Evolutionary conservation across 2,329 filamentous ascomycete genomes (phyloP), one percentile per base, ranked within the genome.

Genomic region (Emmonsia crescens): DNA sequence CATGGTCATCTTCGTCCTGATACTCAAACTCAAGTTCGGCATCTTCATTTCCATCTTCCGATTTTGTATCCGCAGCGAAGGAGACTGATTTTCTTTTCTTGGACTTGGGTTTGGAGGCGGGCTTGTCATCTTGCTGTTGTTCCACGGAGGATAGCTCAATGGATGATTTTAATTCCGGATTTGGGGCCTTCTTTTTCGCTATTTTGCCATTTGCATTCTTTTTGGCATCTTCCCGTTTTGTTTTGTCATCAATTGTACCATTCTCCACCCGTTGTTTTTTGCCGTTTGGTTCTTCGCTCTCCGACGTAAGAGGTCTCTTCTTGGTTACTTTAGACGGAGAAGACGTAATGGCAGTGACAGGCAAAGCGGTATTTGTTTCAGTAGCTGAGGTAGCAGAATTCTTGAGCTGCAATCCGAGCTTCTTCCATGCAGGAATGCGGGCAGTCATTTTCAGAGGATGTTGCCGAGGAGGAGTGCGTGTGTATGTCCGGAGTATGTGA

Each of bases 21-120:
- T 58, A 5, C 29, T 57, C 60, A 19, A 49, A 40, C 16, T 63
- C 60, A 1, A 33, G 27, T 33, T 46, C 21, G 24, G 33, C 5
- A 21, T 59, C 52, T n/a, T 56, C 29, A 12, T 60, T 42, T 1
- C 81, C 83, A 70, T 87, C 83, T 54, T 79, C 73, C 6, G 72
- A 74, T 69, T 88, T 87, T 2, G 84, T 85, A 58, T 86, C 85
- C 8, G 82, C 77, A 1, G 85, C 82, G 69, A 89, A 88, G 1
- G 83, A 82, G 9, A 89, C 85, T 3, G 82, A 84, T 70, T 87
- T 87, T 64, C 76, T 70, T 66, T 66, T 67, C 60, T 60, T 64
- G 56, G 46, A 51, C 57, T 61, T 64, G 62, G 46, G 52, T 19
- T 65, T 57, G 63, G 66, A 40, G 33, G n/a, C 8, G 4, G n/a